Evolutionary conservation across 2,329 filamentous ascomycete genomes (phyloP).

Genomic region (Tolypocladium album): DNA sequence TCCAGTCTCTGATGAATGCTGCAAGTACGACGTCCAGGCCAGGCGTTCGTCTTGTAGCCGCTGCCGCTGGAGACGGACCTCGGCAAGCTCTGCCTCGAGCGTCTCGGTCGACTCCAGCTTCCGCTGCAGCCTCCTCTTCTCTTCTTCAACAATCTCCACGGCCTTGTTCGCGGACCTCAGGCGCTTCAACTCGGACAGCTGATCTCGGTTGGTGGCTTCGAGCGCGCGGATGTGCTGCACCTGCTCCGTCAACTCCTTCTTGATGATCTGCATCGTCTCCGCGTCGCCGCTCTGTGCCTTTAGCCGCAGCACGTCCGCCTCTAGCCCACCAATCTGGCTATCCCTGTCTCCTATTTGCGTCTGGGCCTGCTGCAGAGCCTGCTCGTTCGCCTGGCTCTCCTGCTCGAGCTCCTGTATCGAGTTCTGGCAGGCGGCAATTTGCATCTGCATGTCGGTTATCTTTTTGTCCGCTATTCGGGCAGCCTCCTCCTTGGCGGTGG

Average conservation of each 20-base stretch:
- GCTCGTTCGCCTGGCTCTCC: conserved; percentile 45
- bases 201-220: conserved; percentile 71
- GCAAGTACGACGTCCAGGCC: conserved; percentile 79
- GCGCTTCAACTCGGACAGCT: conserved; percentile 68
- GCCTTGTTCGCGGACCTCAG: conserved; percentile 73
- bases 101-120: conserved; percentile 65
- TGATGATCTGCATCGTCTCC: conserved; percentile 76
- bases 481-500: conserved; percentile 54
- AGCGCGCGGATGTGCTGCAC: conserved; percentile 81
- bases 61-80: conserved; percentile 72
- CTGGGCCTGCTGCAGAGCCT: conserved; percentile 49
- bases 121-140: conserved; percentile 74
- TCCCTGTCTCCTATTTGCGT: conserved; percentile 60
- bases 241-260: conserved; percentile 81
- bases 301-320: conserved; percentile 71
- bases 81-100: conserved; percentile 65
- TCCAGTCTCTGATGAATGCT: conserved; percentile 51
- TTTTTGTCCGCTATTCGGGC: conserved; percentile 49
- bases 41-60: conserved; percentile 79
- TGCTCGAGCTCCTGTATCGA: conserved; percentile 47
- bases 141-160: conserved; percentile 90
- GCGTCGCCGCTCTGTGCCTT: conserved; percentile 82
- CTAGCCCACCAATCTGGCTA: conserved; percentile 58
- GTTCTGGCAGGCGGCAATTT: conserved; percentile 33
- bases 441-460: conserved; percentile 41